Base-by-base conservation (phyloP, 257 asterid genomes). In the Haberlea rhodopensis region DNA sequence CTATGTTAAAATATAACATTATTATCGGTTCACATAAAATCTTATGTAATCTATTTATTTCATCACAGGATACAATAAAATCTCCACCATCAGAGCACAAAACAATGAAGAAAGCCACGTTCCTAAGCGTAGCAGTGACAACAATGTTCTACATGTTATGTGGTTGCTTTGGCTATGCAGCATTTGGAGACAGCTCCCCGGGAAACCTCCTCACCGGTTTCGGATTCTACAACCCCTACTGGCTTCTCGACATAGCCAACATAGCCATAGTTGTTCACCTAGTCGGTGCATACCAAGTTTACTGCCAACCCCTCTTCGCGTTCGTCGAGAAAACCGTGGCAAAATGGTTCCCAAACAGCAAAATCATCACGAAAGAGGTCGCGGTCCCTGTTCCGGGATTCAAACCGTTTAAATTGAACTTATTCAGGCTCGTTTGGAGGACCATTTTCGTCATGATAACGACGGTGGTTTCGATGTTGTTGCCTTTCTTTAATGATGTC, bases 141-240 rank as follows among this genome's bases (percentile, higher is more conserved):
- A 91, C 98, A 0, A 26, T 85, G n/a, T 91, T 91, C 89, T 91
- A 91, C 89, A 85, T 91, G 95, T 73, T 81, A 0, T 91, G 98
- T 24, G 98, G 98, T 8, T 85, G 95, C 60, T 81, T 85, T 53
- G 98, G 98, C 46, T 91, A 88, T 52, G 98, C 98, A 1, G 95
- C 98, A 18, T 91, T 88, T 23, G 98, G 98, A 4, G 96, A 91
- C 73, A 71, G 67, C 26, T 71, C 98, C 43, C 98, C 96, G 0
- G 96, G 94, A 43, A 91, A 88, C 57, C 88, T 91, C 10, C 73
- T 91, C 5, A 91, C 98, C 2, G 98, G 95, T 0, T 91, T 91
- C 55, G 98, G 96, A 5, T 91, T 88, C 75, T 91, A 78, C 77
- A 82, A 91, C 67, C 96, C 98, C 0, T 88, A 73, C 60, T 91